Evolutionary conservation across 345 rosid species (phyloP).

Genomic region (Aurinia saxatilis): DNA sequence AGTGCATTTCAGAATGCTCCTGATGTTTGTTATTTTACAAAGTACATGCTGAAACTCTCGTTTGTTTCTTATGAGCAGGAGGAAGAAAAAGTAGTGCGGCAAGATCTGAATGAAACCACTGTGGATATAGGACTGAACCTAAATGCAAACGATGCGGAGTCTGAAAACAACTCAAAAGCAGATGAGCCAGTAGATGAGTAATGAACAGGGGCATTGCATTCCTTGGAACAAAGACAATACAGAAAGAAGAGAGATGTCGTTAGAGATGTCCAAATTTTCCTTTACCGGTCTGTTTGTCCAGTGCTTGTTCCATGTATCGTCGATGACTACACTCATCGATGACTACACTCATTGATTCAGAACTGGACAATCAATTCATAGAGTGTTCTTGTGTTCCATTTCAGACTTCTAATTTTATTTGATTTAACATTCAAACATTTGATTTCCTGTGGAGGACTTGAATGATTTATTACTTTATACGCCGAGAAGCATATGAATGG

Average conservation of each 20-base stretch:
- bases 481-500: neutral
- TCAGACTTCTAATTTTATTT: constrained; percentile 12
- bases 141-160: constrained; percentile 39
- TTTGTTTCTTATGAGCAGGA: constrained; percentile 37
- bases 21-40: neutral
- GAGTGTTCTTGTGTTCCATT: neutral
- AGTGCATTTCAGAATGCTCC: neutral
- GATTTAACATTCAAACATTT: neutral
- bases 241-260: constrained; percentile 2
- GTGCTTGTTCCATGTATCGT: neutral
- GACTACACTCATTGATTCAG: constrained; percentile 11
- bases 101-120: constrained; percentile 89
- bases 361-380: neutral
- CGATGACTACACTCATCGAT: constrained; percentile 8
- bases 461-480: neutral
- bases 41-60: constrained; percentile 4
- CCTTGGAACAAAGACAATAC: neutral
- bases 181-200: constrained; percentile 20
- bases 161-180: constrained; percentile 27
- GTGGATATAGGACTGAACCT: constrained; percentile 65
- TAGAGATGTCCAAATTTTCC: neutral
- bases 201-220: neutral
- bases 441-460: neutral
- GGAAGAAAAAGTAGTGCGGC: constrained; percentile 45
- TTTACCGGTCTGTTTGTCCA: neutral